Base-by-base conservation (phyloP, 495 filamentous ascomycete species). In the Penicillium angulare region DNA sequence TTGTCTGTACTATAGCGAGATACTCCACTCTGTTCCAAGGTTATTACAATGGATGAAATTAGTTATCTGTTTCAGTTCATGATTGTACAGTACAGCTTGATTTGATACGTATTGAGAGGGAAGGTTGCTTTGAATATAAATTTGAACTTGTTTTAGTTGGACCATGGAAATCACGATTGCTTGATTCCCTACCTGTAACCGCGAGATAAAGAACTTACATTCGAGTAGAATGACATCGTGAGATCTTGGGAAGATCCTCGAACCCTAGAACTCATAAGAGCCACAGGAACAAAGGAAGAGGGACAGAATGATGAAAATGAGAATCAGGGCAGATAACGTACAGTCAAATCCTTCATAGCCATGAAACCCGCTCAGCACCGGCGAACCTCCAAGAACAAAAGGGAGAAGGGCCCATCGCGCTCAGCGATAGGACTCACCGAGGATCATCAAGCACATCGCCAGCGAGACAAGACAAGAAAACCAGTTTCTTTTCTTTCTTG, bases 161-260 rank as follows among this genome's bases (percentile, higher is more conserved):
- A n/a, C n/a, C n/a, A n/a, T n/a, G n/a, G n/a, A n/a, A n/a, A n/a
- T n/a, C n/a, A n/a, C n/a, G n/a, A 26, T 41, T 42, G 36, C 21
- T 41, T 33, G 27, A 47, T 43, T 50, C 47, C 53, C 57, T 61
- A 57, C 47, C 50, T 61, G 43, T 9, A 52, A 33, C 53, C 48
- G 47, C 52, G 15, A 7, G 12, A 53, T 47, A 36, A 43, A 47
- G 45, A 56, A 62, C 59, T 60, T 57, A 63, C 60, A 54, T 56
- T 39, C 34, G 39, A 43, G 32, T 46, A 26, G 47, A 36, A 57
- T 56, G 32, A 21, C 46, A 53, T 51, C 22, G 42, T 43, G 40
- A 36, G 43, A 13, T 24, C 26, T 17, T 16, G 15, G n/a, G 7
- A 7, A 7, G 15, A 7, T 3, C 33, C 32, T 53, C 36, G 43